Evolutionary conservation across 441 rosid genomes (phyloP).

Genomic region (Croton laevigatus): DNA sequence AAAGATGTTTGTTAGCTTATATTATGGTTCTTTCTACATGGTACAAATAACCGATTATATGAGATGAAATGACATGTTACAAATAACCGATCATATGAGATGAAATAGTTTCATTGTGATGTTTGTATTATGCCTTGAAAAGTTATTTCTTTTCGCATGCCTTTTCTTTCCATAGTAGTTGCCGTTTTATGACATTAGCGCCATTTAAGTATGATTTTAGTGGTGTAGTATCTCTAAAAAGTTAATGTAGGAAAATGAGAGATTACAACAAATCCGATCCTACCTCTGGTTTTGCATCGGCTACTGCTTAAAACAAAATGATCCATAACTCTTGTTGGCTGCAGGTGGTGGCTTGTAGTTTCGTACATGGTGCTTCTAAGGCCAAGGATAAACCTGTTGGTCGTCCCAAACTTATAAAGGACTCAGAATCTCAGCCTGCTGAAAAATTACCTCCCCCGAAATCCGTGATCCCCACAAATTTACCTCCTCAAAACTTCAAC

Average conservation of each 20-base stretch:
- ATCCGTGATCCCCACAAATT: constrained; percentile 18
- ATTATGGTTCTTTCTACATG: no score
- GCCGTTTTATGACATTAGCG: no score
- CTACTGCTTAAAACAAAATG: constrained; percentile 8
- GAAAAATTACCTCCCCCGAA: constrained; percentile 37
- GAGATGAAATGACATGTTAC: not conserved
- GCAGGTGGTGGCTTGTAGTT: constrained; percentile 94
- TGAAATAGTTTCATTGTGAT: not conserved
- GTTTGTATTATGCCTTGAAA: not conserved
- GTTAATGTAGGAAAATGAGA: no score
- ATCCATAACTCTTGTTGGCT: constrained; percentile 22
- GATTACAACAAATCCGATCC: no score
- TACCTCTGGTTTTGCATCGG: no score
- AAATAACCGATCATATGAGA: not conserved
- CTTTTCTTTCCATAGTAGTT: not conserved
- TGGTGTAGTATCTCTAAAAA: no score
- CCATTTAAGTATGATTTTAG: not conserved
- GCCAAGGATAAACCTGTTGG: constrained; percentile 49
- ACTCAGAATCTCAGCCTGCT: constrained; percentile 34
- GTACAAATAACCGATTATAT: no score
- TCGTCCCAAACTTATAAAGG: constrained; percentile 43
- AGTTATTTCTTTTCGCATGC: not conserved
- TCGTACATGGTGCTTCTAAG: constrained; percentile 69
- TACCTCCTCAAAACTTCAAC: constrained; percentile 42
- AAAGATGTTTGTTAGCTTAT: not conserved